phyloP scores from a whole-genome alignment of 1,284 basidiomycete genomes.

The Gymnopus androsaceus region DNA sequence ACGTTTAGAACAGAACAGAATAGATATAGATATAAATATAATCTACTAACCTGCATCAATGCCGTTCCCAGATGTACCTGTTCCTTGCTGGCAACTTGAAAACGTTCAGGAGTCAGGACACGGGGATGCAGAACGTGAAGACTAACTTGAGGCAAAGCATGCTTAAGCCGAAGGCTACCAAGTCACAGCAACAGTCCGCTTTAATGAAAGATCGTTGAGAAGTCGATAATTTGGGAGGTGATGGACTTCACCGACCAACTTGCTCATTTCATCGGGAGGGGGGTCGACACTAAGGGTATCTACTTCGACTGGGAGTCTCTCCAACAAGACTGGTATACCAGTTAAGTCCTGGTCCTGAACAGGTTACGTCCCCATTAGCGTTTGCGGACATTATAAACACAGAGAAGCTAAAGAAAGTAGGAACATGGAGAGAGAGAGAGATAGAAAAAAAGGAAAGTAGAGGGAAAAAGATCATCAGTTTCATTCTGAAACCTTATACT shows the following conservation, averaged over 20 bases:
- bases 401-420: too few species aligned
- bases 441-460: too few species aligned
- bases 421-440: too few species aligned
- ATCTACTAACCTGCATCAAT: slow-evolving; percentile 13
- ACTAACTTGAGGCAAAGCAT: slow-evolving; percentile 26
- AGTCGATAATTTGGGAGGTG: not conserved
- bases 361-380: not conserved
- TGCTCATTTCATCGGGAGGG: slow-evolving; percentile 21
- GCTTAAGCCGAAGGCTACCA: slow-evolving; percentile 22
- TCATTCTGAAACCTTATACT: too few species aligned
- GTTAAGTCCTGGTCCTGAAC: too few species aligned
- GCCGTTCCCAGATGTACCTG: slow-evolving; percentile 9
- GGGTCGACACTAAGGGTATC: slow-evolving; percentile 6
- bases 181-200: slow-evolving; percentile 25
- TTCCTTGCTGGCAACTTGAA: slow-evolving; percentile 18
- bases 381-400: too few species aligned
- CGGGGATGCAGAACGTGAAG: not conserved
- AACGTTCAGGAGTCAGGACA: not conserved
- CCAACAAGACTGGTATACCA: too few species aligned
- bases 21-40: not conserved
- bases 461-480: too few species aligned
- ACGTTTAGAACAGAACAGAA: not conserved
- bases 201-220: not conserved
- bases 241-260: slow-evolving; percentile 14
- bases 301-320: slow-evolving; percentile 10